Evolutionary conservation across 108 stramenopile species (phyloP).

Genomic region (Fistulifera solaris): DNA sequence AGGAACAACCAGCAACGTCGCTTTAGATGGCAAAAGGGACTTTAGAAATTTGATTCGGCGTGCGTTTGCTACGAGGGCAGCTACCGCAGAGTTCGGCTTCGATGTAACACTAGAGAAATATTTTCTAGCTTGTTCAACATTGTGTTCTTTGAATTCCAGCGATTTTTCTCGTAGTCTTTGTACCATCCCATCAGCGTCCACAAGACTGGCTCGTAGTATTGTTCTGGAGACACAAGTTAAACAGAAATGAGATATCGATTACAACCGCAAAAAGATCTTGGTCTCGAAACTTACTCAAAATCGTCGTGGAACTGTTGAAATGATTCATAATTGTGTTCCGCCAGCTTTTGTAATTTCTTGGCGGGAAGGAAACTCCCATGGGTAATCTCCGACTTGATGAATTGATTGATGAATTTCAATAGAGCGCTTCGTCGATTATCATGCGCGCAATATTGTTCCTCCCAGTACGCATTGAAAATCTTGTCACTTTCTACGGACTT

Average conservation of each 20-base stretch:
- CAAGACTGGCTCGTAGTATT: background rate
- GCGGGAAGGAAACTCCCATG: too few relatives aligned
- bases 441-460: conserved; percentile 17
- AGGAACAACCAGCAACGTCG: conserved; percentile 73
- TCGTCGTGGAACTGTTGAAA: too few relatives aligned
- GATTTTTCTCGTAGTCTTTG: conserved; percentile 1
- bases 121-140: conserved; percentile 32
- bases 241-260: background rate
- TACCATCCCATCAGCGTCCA: too few relatives aligned
- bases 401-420: conserved; percentile 17
- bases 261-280: too few relatives aligned
- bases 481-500: background rate
- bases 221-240: conserved; percentile 11
- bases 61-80: conserved; percentile 35
- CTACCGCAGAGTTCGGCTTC: conserved; percentile 39
- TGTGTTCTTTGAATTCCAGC: conserved; percentile 39
- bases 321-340: too few relatives aligned
- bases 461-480: conserved; percentile 63
- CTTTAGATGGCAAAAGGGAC: conserved; percentile 33
- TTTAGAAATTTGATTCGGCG: conserved; percentile 25
- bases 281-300: too few relatives aligned
- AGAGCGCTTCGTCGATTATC: conserved; percentile 19
- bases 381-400: conserved; percentile 2
- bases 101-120: conserved; percentile 30
- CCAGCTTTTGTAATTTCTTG: too few relatives aligned